phyloP scores from a whole-genome alignment of 2,329 filamentous ascomycete species.

The Diaporthe citriasiana region DNA sequence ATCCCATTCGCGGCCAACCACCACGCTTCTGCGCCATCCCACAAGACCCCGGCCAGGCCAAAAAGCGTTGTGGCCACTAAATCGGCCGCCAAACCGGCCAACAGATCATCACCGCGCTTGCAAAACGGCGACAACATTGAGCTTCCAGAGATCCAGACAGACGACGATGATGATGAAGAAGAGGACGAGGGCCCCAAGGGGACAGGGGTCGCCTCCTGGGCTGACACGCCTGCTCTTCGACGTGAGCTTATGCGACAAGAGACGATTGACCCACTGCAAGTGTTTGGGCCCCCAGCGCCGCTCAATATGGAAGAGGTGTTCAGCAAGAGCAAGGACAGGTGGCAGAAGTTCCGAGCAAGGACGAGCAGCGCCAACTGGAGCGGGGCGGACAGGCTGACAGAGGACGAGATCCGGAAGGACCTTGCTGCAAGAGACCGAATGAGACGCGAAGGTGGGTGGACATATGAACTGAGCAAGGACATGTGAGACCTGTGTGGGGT shows the following conservation, averaged over 20 bases:
- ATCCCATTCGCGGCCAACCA: constrained; percentile 87
- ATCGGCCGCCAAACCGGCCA: constrained; percentile 71
- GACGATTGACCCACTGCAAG: constrained; percentile 82
- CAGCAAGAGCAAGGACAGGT: constrained; percentile 85
- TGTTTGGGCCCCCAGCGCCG: constrained; percentile 91
- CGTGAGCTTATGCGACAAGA: constrained; percentile 85
- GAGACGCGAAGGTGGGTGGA: constrained; percentile 88
- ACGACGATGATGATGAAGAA: constrained; percentile 86
- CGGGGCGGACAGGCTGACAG: constrained; percentile 83
- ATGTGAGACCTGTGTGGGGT: constrained; percentile 50
- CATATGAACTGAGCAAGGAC: constrained; percentile 71
- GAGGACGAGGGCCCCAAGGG: constrained; percentile 67
- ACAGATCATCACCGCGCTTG: constrained; percentile 84
- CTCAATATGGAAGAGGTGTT: constrained; percentile 98
- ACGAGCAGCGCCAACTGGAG: constrained; percentile 97
- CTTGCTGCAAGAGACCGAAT: constrained; percentile 83
- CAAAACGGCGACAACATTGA: constrained; percentile 91
- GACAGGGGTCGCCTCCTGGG: constrained; percentile 80
- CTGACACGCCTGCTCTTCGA: constrained; percentile 86
- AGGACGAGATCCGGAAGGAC: constrained; percentile 88
- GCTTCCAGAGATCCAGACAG: constrained; percentile 94
- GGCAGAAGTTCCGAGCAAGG: constrained; percentile 89
- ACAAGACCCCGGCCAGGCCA: constrained; percentile 79
- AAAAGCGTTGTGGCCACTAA: constrained; percentile 62
- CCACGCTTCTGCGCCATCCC: constrained; percentile 66